A percentile compares a stretch with the other conserved stretches of the same genome.
These are phyloP conservation scores for Anthoceros angustus DNA, from an alignment of 225 moss, liverwort and hornwort species.

Conservation along the genomic window DNA sequence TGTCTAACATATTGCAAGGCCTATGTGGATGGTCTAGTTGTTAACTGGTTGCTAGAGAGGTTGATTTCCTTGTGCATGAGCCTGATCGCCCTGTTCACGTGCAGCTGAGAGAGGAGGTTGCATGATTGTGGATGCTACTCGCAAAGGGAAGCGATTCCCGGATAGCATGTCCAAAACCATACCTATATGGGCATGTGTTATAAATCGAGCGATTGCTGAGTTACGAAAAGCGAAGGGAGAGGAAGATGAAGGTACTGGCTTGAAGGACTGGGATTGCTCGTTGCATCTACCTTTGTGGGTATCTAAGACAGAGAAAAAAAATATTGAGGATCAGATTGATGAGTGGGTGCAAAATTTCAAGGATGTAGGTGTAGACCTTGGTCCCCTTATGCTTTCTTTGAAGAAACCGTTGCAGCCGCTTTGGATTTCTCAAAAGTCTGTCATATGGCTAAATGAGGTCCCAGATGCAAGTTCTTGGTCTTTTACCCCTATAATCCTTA, in stretches of 20 bases:
- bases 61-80: not conserved
- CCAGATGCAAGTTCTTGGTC: conserved; percentile 51
- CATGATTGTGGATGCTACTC: conserved; percentile 86
- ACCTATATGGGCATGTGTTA: conserved; percentile 84
- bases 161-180: conserved; percentile 96
- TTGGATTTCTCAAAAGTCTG: conserved; percentile 77
- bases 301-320: conserved; percentile 65
- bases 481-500: conserved; percentile 66
- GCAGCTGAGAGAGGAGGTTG: conserved; percentile 87
- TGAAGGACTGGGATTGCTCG: conserved; percentile 50
- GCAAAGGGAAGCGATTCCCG: conserved; percentile 93
- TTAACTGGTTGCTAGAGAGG: too few species aligned
- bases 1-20: too few species aligned
- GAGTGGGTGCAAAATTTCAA: conserved; percentile 55
- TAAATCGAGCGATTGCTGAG: conserved; percentile 63
- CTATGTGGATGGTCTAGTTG: too few species aligned
- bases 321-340: conserved; percentile 44
- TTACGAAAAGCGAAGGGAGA: conserved; percentile 12
- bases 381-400: conserved; percentile 28
- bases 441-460: conserved; percentile 85
- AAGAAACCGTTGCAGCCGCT: conserved; percentile 68
- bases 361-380: conserved; percentile 42
- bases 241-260: not conserved
- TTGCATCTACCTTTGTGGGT: conserved; percentile 78
- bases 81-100: conserved; percentile 9